Evolutionary conservation across 2,329 filamentous ascomycete genomes (phyloP), one percentile per base, ranked within the genome.

Genomic region (Colletotrichum cordylinicola): DNA sequence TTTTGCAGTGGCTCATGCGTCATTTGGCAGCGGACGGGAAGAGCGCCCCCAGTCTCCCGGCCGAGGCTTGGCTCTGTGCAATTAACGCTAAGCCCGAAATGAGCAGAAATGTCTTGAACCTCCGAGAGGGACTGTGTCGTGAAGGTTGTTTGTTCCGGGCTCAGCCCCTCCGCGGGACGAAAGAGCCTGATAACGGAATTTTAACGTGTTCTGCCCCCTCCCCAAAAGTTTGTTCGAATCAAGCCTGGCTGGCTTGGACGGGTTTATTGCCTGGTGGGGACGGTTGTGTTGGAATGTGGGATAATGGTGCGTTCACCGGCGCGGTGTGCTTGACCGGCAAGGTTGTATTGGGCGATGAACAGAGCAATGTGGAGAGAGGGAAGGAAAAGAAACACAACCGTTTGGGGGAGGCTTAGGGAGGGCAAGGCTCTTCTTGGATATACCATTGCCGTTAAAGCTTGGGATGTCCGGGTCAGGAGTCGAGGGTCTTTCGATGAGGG

Each of bases 81-180:
- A 7, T 21, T 29, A n/a, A 48, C 60, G 35, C 60, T 35, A 58
- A 31, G 13, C 55, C 64, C n/a, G 52, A 48, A 61, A n/a, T 37
- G 48, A 66, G n/a, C 7, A 64, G 35, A 48, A 48, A 48, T 48
- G 43, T 21, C n/a, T 21, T 21, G 43, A 48, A 48, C 43, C 58
- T 31, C 29, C n/a, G 33, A 52, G 16, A 39, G 9, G 6, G 24
- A 16, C 33, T 43, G 71, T 64, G 37, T 73, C 65, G 56, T 64
- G 56, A 71, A 72, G 48, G 70, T 72, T 72, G 70, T 67, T 72
- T 72, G n/a, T 24, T 18, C 66, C 52, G 21, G 56, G 56, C 67
- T 62, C 62, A 66, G 62, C 66, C 66, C 66, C 43, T 43, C 29
- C 37, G 16, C 43, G 43, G 43, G 48, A 21, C 18, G 18, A 31